Conservation (phyloP, 345 rosid species). For the Mallotus nudiflorus region DNA sequence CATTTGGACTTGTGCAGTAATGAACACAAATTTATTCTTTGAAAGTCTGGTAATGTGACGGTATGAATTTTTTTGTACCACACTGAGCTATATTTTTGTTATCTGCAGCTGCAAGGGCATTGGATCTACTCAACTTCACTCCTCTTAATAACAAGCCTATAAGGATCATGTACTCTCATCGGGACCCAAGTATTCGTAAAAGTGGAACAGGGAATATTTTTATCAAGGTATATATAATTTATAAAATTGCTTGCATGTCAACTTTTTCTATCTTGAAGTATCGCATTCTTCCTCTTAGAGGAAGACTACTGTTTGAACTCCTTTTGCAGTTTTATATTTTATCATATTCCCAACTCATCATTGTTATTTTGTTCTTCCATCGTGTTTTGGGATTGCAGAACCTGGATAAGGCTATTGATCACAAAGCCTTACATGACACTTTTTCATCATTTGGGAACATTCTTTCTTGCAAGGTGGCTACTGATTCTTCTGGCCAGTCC, state of each 20-base stretch:
- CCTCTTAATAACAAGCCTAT: conserved; percentile 74
- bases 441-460: conserved; percentile 84
- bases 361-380: too few relatives aligned
- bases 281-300: not conserved
- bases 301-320: too few relatives aligned
- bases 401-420: conserved; percentile 81
- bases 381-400: conserved; percentile 45
- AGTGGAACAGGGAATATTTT: conserved; percentile 95
- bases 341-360: too few relatives aligned
- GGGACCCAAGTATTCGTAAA: conserved; percentile 69
- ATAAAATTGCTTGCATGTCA: too few relatives aligned
- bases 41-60: too few relatives aligned
- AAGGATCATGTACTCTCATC: conserved; percentile 87
- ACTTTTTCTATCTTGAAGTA: not conserved
- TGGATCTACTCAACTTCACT: conserved; percentile 74
- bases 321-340: too few relatives aligned
- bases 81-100: too few relatives aligned
- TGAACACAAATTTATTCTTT: too few relatives aligned
- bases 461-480: conserved; percentile 89
- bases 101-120: conserved; percentile 74
- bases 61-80: too few relatives aligned
- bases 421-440: conserved; percentile 85
- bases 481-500: conserved; percentile 81
- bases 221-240: conserved; percentile 78
- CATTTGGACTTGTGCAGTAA: too few relatives aligned